These are phyloP conservation scores for Setaria italica DNA, from an alignment of 202 grass and related monocot species.

Conservation along the genomic window DNA sequence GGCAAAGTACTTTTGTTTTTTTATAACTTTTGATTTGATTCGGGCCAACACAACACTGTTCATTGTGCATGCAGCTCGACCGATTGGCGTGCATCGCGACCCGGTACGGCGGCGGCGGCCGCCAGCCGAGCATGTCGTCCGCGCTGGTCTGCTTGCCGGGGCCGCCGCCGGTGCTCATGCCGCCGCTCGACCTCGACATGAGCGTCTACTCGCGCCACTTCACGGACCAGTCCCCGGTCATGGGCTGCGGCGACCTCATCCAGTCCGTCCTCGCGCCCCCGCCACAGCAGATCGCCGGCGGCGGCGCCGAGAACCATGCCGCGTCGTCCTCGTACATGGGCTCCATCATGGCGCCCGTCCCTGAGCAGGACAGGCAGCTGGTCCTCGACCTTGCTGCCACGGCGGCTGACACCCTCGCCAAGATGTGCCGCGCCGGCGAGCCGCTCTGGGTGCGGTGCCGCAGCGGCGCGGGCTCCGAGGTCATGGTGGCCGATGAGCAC, in stretches of 20 bases:
- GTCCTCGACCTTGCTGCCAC: slow-evolving; percentile 75
- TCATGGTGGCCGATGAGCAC: slow-evolving; percentile 68
- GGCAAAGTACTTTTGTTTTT: background rate
- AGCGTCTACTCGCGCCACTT: slow-evolving; percentile 86
- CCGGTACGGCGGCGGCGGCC: slow-evolving; percentile 50
- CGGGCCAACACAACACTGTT: background rate
- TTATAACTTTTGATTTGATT: background rate
- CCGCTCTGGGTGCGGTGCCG: slow-evolving; percentile 62
- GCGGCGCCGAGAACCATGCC: background rate
- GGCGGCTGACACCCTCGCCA: slow-evolving; percentile 64
- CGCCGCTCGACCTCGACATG: slow-evolving; percentile 89
- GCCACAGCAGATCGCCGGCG: slow-evolving; percentile 35
- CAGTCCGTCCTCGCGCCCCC: slow-evolving; percentile 25
- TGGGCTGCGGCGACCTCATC: slow-evolving; percentile 60
- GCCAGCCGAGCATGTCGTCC: slow-evolving; percentile 49
- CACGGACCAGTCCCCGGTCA: slow-evolving; percentile 58
- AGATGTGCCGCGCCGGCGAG: slow-evolving; percentile 65
- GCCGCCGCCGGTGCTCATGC: slow-evolving; percentile 54
- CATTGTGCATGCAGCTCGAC: slow-evolving; percentile 66
- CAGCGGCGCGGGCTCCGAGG: slow-evolving; percentile 28
- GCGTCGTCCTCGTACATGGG: slow-evolving; percentile 33
- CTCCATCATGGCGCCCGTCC: slow-evolving; percentile 50
- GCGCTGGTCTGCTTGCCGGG: slow-evolving; percentile 42
- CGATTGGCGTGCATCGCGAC: slow-evolving; percentile 79
- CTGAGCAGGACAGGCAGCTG: slow-evolving; percentile 79